Conservation (phyloP, 805 yeast species). For the Sungouiella thailandica region DNA sequence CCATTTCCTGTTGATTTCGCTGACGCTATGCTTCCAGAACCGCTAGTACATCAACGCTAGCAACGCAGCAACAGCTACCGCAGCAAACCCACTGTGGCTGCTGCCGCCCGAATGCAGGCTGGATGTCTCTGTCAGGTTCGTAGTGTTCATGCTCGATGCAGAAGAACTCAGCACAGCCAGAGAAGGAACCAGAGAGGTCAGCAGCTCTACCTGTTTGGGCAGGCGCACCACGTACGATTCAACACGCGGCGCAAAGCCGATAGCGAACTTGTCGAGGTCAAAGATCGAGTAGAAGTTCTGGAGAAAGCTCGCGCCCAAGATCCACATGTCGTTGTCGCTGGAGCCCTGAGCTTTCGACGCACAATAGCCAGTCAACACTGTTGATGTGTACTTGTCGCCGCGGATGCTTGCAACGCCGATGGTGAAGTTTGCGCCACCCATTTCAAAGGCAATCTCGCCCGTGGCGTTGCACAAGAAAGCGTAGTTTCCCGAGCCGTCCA, state of each 20-base stretch:
- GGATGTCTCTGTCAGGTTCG: too few relatives aligned
- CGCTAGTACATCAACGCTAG: too few relatives aligned
- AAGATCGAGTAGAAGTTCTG: constrained; percentile 53
- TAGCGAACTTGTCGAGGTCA: constrained; percentile 42
- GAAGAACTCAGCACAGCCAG: too few relatives aligned
- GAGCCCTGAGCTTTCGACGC: constrained; percentile 62
- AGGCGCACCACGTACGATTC: too few relatives aligned
- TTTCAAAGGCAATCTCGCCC: constrained; percentile 32
- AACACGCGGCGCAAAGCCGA: constrained; percentile 42
- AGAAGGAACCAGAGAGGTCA: too few relatives aligned
- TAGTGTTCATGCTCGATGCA: too few relatives aligned
- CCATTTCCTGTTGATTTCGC: too few relatives aligned
- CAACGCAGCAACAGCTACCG: too few relatives aligned
- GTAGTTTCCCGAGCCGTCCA: constrained; percentile 55
- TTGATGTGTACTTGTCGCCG: constrained; percentile 41
- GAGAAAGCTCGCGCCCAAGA: constrained; percentile 60
- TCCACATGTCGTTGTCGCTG: constrained; percentile 42
- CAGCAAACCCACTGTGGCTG: too few relatives aligned
- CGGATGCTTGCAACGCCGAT: constrained; percentile 41
- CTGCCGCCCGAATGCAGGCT: too few relatives aligned
- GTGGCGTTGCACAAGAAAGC: constrained; percentile 56
- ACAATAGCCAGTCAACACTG: constrained; percentile 45
- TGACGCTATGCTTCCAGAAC: too few relatives aligned
- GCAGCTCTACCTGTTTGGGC: too few relatives aligned
- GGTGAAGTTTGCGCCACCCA: constrained; percentile 44